A percentile compares a stretch with the other conserved stretches of the same genome.
phyloP scores from a whole-genome alignment of 2,329 filamentous ascomycete species.

The Diaporthe velutina region DNA sequence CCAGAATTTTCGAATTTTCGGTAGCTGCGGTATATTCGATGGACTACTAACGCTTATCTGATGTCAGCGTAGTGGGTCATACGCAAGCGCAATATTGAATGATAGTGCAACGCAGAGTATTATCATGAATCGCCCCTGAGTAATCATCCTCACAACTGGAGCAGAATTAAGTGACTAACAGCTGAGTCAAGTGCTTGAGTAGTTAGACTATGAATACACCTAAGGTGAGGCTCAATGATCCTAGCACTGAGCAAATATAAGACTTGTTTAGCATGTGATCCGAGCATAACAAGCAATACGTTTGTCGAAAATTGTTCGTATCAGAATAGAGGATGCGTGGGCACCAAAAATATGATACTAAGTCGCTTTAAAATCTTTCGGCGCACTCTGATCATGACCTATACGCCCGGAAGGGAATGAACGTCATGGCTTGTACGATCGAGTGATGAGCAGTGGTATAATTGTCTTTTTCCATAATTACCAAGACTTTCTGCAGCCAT shows the following conservation, averaged over 20 bases:
- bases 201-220: neutral
- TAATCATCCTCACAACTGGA: neutral
- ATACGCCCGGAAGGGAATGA: neutral
- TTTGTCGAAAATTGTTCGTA: neutral
- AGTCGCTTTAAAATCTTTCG: neutral
- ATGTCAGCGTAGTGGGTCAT: slow-evolving; percentile 29
- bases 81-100: neutral
- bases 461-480: neutral
- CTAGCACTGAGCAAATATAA: neutral
- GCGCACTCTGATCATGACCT: neutral
- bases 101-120: neutral
- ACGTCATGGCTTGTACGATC: neutral
- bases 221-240: neutral
- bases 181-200: neutral
- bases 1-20: neutral
- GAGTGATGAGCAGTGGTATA: neutral
- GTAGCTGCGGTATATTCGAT: neutral
- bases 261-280: neutral
- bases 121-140: neutral
- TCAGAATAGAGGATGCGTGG: neutral
- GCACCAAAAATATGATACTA: neutral
- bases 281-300: neutral
- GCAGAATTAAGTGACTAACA: neutral
- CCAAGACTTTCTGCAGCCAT: neutral
- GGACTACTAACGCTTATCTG: slow-evolving; percentile 10